Evolutionary conservation across 2,329 filamentous ascomycete genomes (phyloP), one percentile per base, ranked within the genome.

Genomic region (Akanthomyces lecanii): DNA sequence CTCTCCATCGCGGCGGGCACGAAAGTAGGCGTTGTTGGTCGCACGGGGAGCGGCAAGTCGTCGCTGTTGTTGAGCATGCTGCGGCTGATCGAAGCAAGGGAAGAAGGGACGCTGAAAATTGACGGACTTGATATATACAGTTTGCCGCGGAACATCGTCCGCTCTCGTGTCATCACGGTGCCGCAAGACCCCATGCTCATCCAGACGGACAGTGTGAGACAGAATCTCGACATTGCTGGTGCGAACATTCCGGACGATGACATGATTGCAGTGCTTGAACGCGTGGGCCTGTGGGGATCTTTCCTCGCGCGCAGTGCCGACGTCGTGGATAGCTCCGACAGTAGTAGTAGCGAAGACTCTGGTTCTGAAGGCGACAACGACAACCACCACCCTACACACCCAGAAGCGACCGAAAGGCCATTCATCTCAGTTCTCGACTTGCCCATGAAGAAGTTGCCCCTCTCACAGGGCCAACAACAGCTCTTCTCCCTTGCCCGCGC

Each of bases 31-130:
- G 74, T 82, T 16, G 79, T 82, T 21, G 82, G 82, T 8, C 74
- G 81, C 28, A 83, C 81, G 3, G 66, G 66, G 1, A 79, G 80
- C 0, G 81, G 81, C 21, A 83, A 83, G 67, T 81, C 78, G 12
- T 79, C 77, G 2, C 71, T 82, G 7, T 68, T 79, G 0, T 69
- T 77, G 28, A 73, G 75, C 4, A 68, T 82, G 5, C 75, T 82
- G 57, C 76, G 79, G n/a, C 75, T 82, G 64, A 66, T 81, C 14
- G 76, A 80, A 23, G 68, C 74, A 21, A 10, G 54, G 3, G 72
- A 70, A 5, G 63, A 69, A 2, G 79, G 79, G n/a, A 71, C 64
- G 23, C 16, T 40, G 3, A 16, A 10, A 16, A 16, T 40, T 16
- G 38, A 40, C 38, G 38, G 38, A 40, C 38, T 40, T 16, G 38